A percentile compares a stretch with the other conserved stretches of the same genome.
These are phyloP conservation scores for Phialocephala sp. DNA, from an alignment of 2,329 filamentous ascomycete species.

Conservation along the genomic window DNA sequence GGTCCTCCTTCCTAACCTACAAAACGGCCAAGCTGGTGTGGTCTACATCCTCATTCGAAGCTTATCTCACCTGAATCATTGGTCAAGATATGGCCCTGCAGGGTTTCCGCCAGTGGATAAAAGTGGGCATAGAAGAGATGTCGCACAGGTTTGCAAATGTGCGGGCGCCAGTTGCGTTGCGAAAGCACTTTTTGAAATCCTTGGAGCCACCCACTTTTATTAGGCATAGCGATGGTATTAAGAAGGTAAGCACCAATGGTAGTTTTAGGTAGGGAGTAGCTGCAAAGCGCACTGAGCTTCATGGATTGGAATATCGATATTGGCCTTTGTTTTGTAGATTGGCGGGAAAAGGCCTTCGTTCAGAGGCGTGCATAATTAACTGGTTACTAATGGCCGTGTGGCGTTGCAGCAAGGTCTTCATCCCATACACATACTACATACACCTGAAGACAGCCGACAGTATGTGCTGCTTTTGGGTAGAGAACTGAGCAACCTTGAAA, in stretches of 20 bases:
- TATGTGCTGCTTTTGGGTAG: background rate
- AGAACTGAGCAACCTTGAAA: too few species aligned
- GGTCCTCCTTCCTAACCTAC: background rate
- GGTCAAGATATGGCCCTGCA: background rate
- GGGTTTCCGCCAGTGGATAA: background rate
- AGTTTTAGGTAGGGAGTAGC: background rate
- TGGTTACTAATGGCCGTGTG: background rate
- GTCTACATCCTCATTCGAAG: background rate
- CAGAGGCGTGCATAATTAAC: background rate
- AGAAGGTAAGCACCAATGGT: background rate
- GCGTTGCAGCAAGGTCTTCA: background rate
- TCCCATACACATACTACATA: background rate
- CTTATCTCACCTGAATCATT: background rate
- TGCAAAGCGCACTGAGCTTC: background rate
- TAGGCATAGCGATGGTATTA: background rate
- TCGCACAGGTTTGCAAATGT: background rate
- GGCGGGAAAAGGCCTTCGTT: background rate
- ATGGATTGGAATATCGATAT: background rate
- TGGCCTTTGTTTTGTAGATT: background rate
- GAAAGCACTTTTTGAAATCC: background rate
- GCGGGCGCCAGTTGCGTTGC: constrained; percentile 4
- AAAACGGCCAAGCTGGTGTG: background rate
- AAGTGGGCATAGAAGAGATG: background rate
- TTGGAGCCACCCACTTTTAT: background rate
- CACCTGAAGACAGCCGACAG: background rate